These are phyloP conservation scores for Coemansia sp. DNA, from an alignment of 192 early-diverging fungal genomes.

Conservation along the genomic window DNA sequence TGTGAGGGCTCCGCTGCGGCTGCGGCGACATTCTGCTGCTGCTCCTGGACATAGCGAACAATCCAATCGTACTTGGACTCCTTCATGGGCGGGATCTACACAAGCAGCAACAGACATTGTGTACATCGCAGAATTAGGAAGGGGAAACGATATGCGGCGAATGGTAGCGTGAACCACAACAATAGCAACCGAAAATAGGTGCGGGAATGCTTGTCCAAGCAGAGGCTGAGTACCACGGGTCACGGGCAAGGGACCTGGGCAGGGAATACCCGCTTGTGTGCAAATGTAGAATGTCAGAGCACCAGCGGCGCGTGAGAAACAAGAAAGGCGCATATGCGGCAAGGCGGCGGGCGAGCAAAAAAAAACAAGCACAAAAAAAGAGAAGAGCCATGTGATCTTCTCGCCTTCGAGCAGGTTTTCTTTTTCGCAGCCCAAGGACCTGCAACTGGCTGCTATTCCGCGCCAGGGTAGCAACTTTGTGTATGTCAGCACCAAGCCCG, in stretches of 20 bases:
- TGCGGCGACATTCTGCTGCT: conserved; percentile 49
- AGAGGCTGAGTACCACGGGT: conserved; percentile 4
- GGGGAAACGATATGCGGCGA: no score
- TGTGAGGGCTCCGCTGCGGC: conserved; percentile 28
- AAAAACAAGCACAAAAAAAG: neutral
- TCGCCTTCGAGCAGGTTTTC: neutral
- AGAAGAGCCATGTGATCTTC: neutral
- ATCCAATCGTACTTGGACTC: conserved; percentile 59
- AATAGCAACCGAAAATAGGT: conserved; percentile 7
- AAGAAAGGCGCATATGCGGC: neutral
- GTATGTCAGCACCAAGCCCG: neutral
- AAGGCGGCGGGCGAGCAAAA: neutral
- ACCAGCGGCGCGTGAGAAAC: neutral
- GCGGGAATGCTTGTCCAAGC: neutral
- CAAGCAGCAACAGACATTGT: neutral
- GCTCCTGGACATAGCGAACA: conserved; percentile 50
- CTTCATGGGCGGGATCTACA: conserved; percentile 56
- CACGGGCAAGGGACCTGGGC: neutral
- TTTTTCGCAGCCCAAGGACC: neutral
- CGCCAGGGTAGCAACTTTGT: neutral
- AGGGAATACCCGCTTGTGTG: conserved; percentile 1
- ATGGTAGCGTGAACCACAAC: neutral
- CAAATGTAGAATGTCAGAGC: neutral
- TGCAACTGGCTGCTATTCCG: neutral
- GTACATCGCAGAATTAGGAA: conserved; percentile 9